These are phyloP conservation scores for Thuja plicata DNA, from an alignment of 83 land plant species.

Conservation along the genomic window DNA sequence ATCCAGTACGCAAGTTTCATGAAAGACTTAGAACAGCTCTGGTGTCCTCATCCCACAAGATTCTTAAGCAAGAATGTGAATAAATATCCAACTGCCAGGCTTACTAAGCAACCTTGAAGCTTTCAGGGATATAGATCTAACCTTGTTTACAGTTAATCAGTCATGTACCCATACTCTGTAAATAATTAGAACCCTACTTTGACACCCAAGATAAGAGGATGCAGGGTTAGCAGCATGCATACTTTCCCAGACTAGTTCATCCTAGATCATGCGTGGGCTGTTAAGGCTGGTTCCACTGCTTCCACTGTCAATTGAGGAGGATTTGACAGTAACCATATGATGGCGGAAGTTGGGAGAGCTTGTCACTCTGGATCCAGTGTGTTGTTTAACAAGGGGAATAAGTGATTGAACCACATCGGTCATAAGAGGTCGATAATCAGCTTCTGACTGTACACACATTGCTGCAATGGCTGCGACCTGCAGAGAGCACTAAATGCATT, in stretches of 20 bases:
- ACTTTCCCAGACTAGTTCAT: background rate
- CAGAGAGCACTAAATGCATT: background rate
- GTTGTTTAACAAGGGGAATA: conserved; percentile 60
- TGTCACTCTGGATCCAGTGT: conserved; percentile 14
- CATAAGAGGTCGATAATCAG: conserved; percentile 86
- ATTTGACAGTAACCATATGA: conserved; percentile 29
- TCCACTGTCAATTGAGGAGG: conserved; percentile 32
- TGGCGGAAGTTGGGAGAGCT: conserved; percentile 33
- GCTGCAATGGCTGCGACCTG: conserved; percentile 93
- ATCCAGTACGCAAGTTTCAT: background rate
- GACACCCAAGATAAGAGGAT: conserved; percentile 12
- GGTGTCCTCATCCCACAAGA: background rate
- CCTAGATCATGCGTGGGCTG: conserved; percentile 9
- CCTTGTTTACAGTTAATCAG: background rate
- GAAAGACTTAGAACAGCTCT: background rate
- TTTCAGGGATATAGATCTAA: background rate
- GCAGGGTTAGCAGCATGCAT: background rate
- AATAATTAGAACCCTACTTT: background rate
- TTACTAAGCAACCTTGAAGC: background rate
- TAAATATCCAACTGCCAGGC: background rate
- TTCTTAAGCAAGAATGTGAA: background rate
- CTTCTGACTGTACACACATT: conserved; percentile 83
- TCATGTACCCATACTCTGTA: background rate
- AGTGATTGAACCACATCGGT: conserved; percentile 87
- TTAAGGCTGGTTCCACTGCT: conserved; percentile 26